phyloP scores from a whole-genome alignment of 2,329 filamentous ascomycete genomes.

The Pseudogymnoascus sp. region DNA sequence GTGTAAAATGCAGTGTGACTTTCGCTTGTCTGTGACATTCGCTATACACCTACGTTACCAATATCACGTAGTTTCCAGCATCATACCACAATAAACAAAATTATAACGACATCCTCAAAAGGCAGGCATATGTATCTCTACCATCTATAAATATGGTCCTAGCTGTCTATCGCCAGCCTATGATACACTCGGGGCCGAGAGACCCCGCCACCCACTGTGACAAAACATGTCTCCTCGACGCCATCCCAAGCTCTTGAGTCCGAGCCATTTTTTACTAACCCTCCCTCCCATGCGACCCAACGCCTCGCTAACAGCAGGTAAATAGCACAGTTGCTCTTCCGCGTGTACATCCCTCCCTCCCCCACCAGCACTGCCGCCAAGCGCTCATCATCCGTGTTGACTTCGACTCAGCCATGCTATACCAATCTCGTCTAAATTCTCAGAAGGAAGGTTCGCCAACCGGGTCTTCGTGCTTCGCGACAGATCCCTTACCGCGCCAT shows the following conservation, averaged over 20 bases:
- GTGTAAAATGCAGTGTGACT: too few relatives aligned
- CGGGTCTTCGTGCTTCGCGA: conserved; percentile 66
- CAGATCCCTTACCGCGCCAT: conserved; percentile 88
- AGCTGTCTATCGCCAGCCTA: not conserved
- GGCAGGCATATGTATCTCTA: not conserved
- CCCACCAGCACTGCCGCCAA: not conserved
- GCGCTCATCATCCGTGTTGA: not conserved
- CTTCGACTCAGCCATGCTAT: not conserved
- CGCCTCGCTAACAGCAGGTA: conserved; percentile 7
- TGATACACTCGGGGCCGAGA: not conserved
- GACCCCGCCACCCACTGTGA: not conserved
- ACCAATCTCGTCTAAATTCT: not conserved
- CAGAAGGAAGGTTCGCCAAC: not conserved
- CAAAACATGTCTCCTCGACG: conserved; percentile 7
- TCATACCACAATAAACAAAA: not conserved
- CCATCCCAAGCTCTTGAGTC: not conserved
- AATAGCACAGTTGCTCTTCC: conserved; percentile 2
- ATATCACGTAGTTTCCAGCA: not conserved
- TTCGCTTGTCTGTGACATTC: too few relatives aligned
- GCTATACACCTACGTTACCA: too few relatives aligned
- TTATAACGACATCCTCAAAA: not conserved
- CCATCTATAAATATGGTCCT: not conserved
- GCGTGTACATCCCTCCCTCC: not conserved
- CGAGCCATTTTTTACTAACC: not conserved
- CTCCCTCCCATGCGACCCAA: conserved; percentile 3